Evolutionary conservation across 768 basidiomycete genomes (phyloP).

Genomic region (Rubroboletus satanas): DNA sequence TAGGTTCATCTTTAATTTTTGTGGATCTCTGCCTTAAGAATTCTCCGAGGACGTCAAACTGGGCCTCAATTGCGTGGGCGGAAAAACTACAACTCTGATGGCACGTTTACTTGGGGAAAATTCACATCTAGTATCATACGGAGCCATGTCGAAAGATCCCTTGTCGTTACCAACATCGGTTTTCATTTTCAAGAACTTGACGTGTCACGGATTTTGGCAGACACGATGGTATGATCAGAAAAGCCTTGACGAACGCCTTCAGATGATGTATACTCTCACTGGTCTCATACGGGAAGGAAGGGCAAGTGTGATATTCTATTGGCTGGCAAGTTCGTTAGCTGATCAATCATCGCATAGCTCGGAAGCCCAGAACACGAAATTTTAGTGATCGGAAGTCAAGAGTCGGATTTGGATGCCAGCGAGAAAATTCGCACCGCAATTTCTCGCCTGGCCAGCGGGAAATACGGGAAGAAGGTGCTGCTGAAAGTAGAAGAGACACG

Average conservation of each 20-base stretch:
- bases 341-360: slow-evolving; percentile 43
- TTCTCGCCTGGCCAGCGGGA: slow-evolving; percentile 33
- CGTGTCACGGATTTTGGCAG: slow-evolving; percentile 76
- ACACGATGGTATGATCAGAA: slow-evolving; percentile 61
- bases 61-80: slow-evolving; percentile 59
- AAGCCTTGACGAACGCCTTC: slow-evolving; percentile 44
- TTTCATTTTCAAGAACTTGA: slow-evolving; percentile 84
- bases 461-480: slow-evolving; percentile 48
- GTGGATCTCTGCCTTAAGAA: slow-evolving; percentile 6
- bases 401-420: slow-evolving; percentile 37
- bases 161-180: slow-evolving; percentile 71
- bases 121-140: slow-evolving; percentile 80
- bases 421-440: slow-evolving; percentile 34
- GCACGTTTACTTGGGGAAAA: slow-evolving; percentile 59
- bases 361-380: slow-evolving; percentile 68
- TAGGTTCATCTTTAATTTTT: slow-evolving; percentile 20
- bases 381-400: slow-evolving; percentile 43
- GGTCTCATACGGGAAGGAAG: slow-evolving; percentile 51
- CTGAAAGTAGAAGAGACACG: slow-evolving; percentile 35
- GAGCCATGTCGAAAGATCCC: slow-evolving; percentile 86
- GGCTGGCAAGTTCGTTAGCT: neutral
- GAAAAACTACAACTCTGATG: slow-evolving; percentile 67
- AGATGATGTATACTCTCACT: slow-evolving; percentile 49
- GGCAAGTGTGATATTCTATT: slow-evolving; percentile 32
- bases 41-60: slow-evolving; percentile 38